phyloP scores from a whole-genome alignment of 441 rosid genomes.

The Bruguiera hainesii region DNA sequence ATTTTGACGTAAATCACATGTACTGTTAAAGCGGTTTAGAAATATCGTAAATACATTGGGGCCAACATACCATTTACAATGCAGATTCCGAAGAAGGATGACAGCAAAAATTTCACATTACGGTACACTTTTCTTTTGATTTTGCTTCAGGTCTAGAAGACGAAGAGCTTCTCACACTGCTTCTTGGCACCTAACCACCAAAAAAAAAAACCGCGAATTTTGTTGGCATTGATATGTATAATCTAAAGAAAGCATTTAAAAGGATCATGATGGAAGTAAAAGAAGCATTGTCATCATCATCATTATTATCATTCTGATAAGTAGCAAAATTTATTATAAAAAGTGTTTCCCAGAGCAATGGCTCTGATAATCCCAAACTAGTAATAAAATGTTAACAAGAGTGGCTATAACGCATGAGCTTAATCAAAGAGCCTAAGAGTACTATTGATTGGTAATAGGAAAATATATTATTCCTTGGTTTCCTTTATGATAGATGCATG shows the following conservation, averaged over 20 bases:
- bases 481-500: too few relatives aligned
- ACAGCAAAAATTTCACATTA: conserved; percentile 55
- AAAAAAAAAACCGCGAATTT: background rate
- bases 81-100: conserved; percentile 10
- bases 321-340: too few relatives aligned
- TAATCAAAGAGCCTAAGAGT: too few relatives aligned
- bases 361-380: too few relatives aligned
- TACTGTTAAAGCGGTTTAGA: background rate
- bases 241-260: background rate
- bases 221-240: background rate
- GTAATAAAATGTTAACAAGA: too few relatives aligned
- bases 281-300: too few relatives aligned
- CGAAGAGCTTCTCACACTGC: conserved; percentile 41
- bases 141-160: conserved; percentile 58
- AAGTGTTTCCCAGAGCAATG: too few relatives aligned
- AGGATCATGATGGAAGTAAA: background rate
- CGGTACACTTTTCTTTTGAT: conserved; percentile 71
- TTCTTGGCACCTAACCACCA: conserved; percentile 51
- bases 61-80: conserved; percentile 45
- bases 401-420: too few relatives aligned
- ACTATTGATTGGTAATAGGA: too few relatives aligned
- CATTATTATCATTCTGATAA: too few relatives aligned
- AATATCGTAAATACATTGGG: conserved; percentile 8
- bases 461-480: too few relatives aligned
- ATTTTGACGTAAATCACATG: conserved; percentile 12